Evolutionary conservation across 306 rosid genomes (phyloP).

Genomic region (Carpinus viminea): DNA sequence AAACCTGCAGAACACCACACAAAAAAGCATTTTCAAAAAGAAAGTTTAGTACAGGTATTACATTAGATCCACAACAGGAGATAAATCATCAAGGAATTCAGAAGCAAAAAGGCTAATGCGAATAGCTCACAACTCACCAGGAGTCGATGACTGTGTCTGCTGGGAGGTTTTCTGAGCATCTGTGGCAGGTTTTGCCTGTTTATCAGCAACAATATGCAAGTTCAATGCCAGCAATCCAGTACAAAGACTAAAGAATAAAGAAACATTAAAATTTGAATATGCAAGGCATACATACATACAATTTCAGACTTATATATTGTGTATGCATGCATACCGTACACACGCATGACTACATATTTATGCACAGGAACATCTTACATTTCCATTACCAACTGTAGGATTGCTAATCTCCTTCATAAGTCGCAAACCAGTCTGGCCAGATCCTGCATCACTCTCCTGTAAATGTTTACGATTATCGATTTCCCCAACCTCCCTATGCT

Average conservation of each 20-base stretch:
- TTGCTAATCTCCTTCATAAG: conserved; percentile 44
- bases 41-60: neutral
- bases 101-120: neutral
- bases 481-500: conserved; percentile 50
- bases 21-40: neutral
- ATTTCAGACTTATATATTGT: neutral
- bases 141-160: conserved; percentile 44
- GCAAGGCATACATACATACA: neutral
- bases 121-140: conserved; percentile 51
- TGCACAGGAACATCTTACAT: conserved; percentile 50
- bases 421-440: conserved; percentile 45
- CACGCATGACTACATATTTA: neutral
- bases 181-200: conserved; percentile 52
- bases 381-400: conserved; percentile 49
- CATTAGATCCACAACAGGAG: conserved; percentile 14
- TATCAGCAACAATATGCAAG: conserved; percentile 18
- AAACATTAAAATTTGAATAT: conserved; percentile 12
- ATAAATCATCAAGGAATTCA: neutral
- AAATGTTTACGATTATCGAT: conserved; percentile 42
- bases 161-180: conserved; percentile 51
- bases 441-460: conserved; percentile 38
- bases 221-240: conserved; percentile 9
- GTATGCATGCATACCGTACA: conserved; percentile 7
- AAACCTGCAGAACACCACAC: conserved; percentile 47
- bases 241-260: neutral